Conservation (phyloP, 2,329 filamentous ascomycete species). For the Samsoniella hepiali region DNA sequence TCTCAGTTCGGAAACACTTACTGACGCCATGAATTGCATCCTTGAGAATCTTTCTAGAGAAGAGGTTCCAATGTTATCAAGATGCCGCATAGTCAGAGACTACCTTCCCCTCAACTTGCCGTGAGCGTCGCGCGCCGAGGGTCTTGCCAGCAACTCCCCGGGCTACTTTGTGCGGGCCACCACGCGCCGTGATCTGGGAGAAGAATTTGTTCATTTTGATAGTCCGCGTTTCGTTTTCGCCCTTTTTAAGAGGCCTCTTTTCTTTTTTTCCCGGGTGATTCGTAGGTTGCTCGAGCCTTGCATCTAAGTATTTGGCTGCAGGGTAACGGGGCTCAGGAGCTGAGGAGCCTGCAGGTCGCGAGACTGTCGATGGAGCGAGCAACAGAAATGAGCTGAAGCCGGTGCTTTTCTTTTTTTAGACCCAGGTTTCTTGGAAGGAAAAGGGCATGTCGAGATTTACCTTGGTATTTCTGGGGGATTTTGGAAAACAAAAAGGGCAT, state of each 20-base stretch:
- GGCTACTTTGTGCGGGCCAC: neutral
- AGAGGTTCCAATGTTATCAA: neutral
- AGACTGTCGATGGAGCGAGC: neutral
- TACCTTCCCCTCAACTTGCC: neutral
- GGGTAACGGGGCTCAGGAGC: too few relatives aligned
- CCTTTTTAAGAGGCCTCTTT: neutral
- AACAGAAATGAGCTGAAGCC: neutral
- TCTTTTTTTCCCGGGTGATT: neutral
- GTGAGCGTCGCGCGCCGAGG: neutral
- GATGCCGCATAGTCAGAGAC: neutral
- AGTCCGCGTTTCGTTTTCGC: neutral
- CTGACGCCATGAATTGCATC: constrained; percentile 21
- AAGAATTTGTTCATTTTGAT: neutral
- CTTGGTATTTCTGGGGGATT: neutral
- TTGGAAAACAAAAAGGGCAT: neutral
- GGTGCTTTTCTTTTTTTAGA: neutral
- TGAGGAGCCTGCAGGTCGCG: too few relatives aligned
- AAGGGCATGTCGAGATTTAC: neutral
- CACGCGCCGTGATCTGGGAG: neutral
- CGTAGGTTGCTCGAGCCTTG: neutral
- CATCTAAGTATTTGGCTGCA: too few relatives aligned
- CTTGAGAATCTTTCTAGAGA: constrained; percentile 21
- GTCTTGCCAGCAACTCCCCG: constrained; percentile 9
- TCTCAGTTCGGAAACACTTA: constrained; percentile 1
- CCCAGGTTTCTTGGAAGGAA: neutral